Percentiles rank a stretch among this genome's conserved stretches.
Evolutionary conservation across 345 rosid species (phyloP).

Genomic region (Geranium rotundifolium): DNA sequence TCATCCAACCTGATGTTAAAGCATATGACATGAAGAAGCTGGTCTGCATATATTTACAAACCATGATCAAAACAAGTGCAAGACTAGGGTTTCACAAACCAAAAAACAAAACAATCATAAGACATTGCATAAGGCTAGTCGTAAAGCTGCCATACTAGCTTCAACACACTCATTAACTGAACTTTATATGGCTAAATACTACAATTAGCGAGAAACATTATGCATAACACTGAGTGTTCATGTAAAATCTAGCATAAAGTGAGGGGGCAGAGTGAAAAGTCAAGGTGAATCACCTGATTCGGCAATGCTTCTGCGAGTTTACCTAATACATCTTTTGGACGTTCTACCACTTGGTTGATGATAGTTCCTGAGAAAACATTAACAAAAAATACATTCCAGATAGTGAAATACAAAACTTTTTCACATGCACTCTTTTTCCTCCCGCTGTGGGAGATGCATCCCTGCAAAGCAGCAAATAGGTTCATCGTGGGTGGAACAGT

Average conservation of each 20-base stretch:
- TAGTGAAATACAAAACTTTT: constrained; percentile 27
- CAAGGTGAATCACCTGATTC: constrained; percentile 39
- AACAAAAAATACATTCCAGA: constrained; percentile 30
- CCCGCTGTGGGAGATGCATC: constrained; percentile 20
- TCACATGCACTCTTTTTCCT: constrained; percentile 24
- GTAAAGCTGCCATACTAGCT: no score
- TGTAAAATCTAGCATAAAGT: not conserved
- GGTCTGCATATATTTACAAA: constrained; percentile 45
- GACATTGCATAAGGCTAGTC: no score
- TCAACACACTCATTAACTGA: no score
- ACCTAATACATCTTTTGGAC: constrained; percentile 49
- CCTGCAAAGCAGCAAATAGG: constrained; percentile 20
- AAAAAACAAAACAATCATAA: no score
- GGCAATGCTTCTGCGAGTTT: constrained; percentile 72
- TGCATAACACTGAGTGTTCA: no score
- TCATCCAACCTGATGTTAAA: constrained; percentile 81
- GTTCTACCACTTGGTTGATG: constrained; percentile 29
- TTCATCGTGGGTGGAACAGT: constrained; percentile 26
- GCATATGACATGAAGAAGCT: constrained; percentile 90
- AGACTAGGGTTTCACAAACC: no score
- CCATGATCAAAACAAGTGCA: not conserved
- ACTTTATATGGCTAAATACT: no score
- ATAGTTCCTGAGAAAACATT: constrained; percentile 24
- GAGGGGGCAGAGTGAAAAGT: no score
- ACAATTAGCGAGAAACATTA: no score